A percentile compares a stretch with the other conserved stretches of the same genome.
These are phyloP conservation scores for Camellia granthamiana DNA, from an alignment of 148 eudicot species.

Conservation along the genomic window DNA sequence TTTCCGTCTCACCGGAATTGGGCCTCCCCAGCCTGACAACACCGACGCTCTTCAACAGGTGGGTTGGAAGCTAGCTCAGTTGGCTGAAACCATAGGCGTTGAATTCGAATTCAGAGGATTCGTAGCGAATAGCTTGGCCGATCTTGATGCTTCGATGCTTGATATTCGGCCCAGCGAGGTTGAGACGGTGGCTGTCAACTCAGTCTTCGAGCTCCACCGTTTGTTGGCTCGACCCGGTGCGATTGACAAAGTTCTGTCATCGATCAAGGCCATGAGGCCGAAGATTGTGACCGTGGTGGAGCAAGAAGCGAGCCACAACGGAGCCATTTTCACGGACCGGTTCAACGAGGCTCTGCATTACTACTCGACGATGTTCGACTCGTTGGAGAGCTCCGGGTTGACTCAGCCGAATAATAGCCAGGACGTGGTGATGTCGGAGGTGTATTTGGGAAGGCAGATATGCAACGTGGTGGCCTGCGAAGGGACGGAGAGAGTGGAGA, in stretches of 20 bases:
- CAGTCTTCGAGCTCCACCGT: constrained; percentile 78
- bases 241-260: constrained; percentile 50
- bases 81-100: constrained; percentile 63
- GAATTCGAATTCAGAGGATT: constrained; percentile 72
- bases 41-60: constrained; percentile 68
- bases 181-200: constrained; percentile 75
- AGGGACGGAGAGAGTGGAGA: constrained; percentile 70
- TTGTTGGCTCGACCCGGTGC: constrained; percentile 52
- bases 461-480: constrained; percentile 94
- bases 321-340: constrained; percentile 59
- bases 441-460: constrained; percentile 78
- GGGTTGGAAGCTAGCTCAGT: constrained; percentile 76
- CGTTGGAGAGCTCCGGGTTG: constrained; percentile 62
- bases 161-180: constrained; percentile 34
- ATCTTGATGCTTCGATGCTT: constrained; percentile 50
- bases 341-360: constrained; percentile 80
- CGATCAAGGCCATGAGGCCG: constrained; percentile 63
- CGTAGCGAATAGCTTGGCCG: constrained; percentile 63
- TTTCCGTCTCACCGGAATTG: constrained; percentile 74
- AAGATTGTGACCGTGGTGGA: constrained; percentile 76
- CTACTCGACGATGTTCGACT: constrained; percentile 87
- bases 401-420: constrained; percentile 29
- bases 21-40: constrained; percentile 80
- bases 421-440: constrained; percentile 76
- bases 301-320: constrained; percentile 83